Evolutionary conservation across 148 eudicot species (phyloP), one percentile per base, ranked within the genome.

Genomic region (Cornus florida): DNA sequence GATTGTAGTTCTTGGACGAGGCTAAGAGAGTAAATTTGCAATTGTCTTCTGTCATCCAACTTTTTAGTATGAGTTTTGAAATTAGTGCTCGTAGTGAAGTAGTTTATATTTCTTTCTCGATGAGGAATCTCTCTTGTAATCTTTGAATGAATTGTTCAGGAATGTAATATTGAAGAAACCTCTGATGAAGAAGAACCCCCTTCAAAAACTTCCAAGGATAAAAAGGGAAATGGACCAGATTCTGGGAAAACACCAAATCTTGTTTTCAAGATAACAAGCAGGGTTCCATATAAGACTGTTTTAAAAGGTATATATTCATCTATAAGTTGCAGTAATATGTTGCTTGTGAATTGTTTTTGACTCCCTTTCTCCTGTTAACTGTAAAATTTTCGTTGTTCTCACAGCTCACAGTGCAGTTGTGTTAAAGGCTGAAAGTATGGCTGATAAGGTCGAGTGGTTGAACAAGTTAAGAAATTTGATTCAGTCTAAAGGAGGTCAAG

Each of bases 351-450:
- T 39, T 43, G 33, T 71, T 16, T 66, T 46, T 72, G 50, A 14
- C 59, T 24, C 39, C 31, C 24, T 70, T 68, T 74, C 28, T 57
- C 64, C 57, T 16, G 53, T 81, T 67, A 41, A 12, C 39, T 62
- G 32, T 48, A 75, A 75, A 71, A 19, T 75, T 76, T 74, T 28
- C 78, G 62, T 71, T 65, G 68, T 57, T 75, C 57, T 56, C 90
- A 87, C 92, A 96, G 99, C 99, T 78, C 99, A 96, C 64, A 92
- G 97, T 77, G 92, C 95, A 83, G 99, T 96, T 83, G 70, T 96
- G 68, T 81, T 96, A 75, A 96, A 96, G 84, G 99, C 98, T 66
- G 99, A 96, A 85, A 93, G 97, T 85, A 72, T 81, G 83, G 84
- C 90, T 10, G 99, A 93, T 71, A 96, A 96, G 85, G 86, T 84